Evolutionary conservation across 2,329 filamentous ascomycete species (phyloP), one percentile per base, ranked within the genome.

Genomic region (Calonectria leucothoes): DNA sequence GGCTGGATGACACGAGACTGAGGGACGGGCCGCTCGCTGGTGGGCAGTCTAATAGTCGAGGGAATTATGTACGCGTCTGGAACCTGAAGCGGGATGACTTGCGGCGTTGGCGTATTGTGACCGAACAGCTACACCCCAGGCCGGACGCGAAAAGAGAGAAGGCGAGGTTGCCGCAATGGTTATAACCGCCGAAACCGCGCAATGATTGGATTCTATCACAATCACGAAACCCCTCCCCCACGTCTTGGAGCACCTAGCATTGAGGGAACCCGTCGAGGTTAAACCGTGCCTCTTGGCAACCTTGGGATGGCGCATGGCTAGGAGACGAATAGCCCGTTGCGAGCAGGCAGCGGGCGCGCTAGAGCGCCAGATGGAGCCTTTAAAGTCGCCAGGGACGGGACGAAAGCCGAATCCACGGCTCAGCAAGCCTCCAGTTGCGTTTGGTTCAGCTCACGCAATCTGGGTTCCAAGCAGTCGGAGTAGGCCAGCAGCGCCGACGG

Each of bases 1-100:
- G 52, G 39, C 48, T 29, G 31, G 51, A 52, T 35, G 37, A 69
- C 61, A 59, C 39, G 74, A 75, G 68, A 78, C 68, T 76, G 68
- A 80, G 79, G 79, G 79, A 80, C 79, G 79, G 79, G 73, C 79
- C 79, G 79, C 73, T 66, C 79, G 79, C 73, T 66, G 45, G 72
- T 74, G 67, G 77, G 65, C 74, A 77, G 59, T 51, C 71, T 52
- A 73, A 52, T 70, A 71, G 72, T 70, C 59, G 69, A 70, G 52
- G 49, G 42, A 69, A 49, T 67, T 27, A 57, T 72, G 57, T 29
- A 45, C 37, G 39, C 51, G 33, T 35, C 61, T 66, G 42, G n/a
- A 45, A 65, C 33, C 23, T 68, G 35, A 57, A 67, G 42, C 33
- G 49, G 39, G 61, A 71, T 29, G 39, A 45, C n/a, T 48, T 23